Evolutionary conservation across 2,329 filamentous ascomycete species (phyloP), one percentile per base, ranked within the genome.

Genomic region (Fusarium sp.): DNA sequence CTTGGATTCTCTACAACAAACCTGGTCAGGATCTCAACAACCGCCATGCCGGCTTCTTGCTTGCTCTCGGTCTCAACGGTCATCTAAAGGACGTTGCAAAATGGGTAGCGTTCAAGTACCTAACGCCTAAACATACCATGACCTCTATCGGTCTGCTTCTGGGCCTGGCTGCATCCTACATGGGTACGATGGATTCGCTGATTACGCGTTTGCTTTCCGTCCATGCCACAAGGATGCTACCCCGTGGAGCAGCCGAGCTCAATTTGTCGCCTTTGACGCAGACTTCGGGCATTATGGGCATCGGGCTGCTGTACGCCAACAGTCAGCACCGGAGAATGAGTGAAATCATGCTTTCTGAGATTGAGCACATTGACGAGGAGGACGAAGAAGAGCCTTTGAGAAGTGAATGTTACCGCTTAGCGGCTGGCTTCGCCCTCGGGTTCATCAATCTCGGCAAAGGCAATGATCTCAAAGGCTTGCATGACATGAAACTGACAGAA

Each of bases 101-200:
- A 82, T 99, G 96, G 95, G 91, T 99, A 42, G 95, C 94, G 10
- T 99, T 98, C 86, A 98, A 97, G 76, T 99, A 99, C 72, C 83
- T 99, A n/a, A 99, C 96, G 0, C 95, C 96, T 2, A 99, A 99
- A 76, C 97, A 99, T 79, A 97, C 94, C 28, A 99, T 99, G 96
- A 98, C 96, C 26, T 98, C 96, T 1, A 95, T 99, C 56, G 96
- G 96, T 11, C 84, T 99, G n/a, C 85, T 99, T 4, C 84, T 99
- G 1, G 96, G 96, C 1, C 84, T 99, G 18, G 94, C 96, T 10
- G 96, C 93, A 28, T 98, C 96, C 2, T 97, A 97, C 76, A 85
- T 97, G 71, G 96, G 97, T 2, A 98, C 94, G 4, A 98, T 98
- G 95, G 96, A 99, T 77, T 96, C 93, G 3, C 85, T 97, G 30